Conservation (phyloP, 768 basidiomycete genomes). For the Leccinellum albellum region DNA sequence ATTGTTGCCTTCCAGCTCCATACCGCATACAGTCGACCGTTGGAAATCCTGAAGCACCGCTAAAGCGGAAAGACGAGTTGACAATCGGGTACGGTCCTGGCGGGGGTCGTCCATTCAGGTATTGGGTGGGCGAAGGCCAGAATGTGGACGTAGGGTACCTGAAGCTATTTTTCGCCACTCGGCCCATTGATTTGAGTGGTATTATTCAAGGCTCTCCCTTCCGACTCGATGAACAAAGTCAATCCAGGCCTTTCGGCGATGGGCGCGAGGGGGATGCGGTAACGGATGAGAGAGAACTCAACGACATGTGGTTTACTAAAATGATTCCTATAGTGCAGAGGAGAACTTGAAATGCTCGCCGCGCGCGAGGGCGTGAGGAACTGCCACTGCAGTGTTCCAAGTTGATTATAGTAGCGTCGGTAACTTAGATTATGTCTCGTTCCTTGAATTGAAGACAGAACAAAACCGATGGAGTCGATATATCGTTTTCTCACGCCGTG, state of each 20-base stretch:
- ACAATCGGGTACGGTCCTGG: conserved; percentile 38
- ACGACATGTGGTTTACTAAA: conserved; percentile 19
- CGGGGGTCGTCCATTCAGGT: background rate
- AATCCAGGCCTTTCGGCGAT: background rate
- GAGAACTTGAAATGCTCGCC: background rate
- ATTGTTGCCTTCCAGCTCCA: background rate
- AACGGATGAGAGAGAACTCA: conserved; percentile 1
- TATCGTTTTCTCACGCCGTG: too few species aligned
- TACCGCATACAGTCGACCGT: conserved; percentile 5
- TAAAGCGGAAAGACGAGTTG: conserved; percentile 7
- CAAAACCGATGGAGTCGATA: too few species aligned
- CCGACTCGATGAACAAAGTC: background rate
- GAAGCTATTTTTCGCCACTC: background rate
- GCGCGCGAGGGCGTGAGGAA: background rate
- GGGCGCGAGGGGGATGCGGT: background rate
- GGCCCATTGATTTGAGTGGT: background rate
- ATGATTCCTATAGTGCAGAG: conserved; percentile 17
- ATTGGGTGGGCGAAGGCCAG: background rate
- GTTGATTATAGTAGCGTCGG: too few species aligned
- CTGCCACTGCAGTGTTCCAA: too few species aligned
- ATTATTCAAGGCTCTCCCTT: background rate
- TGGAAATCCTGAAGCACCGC: conserved; percentile 5
- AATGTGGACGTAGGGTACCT: background rate
- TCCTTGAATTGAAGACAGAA: too few species aligned
- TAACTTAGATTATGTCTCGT: too few species aligned